Percentiles rank a stretch among this genome's conserved stretches.
Conservation (phyloP, 352 stramenopile species). For the Blastocystis sp. region DNA sequence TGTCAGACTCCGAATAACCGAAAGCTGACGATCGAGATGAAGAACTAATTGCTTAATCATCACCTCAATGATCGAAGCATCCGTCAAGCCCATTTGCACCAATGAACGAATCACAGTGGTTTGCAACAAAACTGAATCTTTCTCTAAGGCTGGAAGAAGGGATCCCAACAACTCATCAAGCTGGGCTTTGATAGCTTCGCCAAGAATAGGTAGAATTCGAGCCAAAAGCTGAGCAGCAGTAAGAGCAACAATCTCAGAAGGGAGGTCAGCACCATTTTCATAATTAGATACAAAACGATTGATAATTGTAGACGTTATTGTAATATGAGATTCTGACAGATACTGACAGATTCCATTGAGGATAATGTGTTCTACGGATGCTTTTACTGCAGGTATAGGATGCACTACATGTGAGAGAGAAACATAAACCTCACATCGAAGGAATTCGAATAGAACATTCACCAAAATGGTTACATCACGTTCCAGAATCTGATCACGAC, state of each 20-base stretch:
- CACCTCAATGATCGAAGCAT: slow-evolving; percentile 40
- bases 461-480: slow-evolving; percentile 47
- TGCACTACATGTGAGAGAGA: neutral
- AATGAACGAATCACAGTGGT: slow-evolving; percentile 16
- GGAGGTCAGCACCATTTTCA: neutral
- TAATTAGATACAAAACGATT: slow-evolving; percentile 7
- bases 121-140: slow-evolving; percentile 1
- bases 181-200: slow-evolving; percentile 60
- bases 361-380: slow-evolving; percentile 39
- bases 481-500: slow-evolving; percentile 16
- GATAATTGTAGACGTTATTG: slow-evolving; percentile 38
- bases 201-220: slow-evolving; percentile 55
- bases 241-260: slow-evolving; percentile 37
- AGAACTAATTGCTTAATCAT: slow-evolving; percentile 50
- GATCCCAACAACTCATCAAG: slow-evolving; percentile 52
- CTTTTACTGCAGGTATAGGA: slow-evolving; percentile 50
- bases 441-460: slow-evolving; percentile 36
- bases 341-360: slow-evolving; percentile 40
- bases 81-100: neutral
- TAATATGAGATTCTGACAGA: slow-evolving; percentile 26
- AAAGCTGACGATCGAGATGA: neutral
- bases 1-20: neutral
- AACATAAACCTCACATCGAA: neutral
- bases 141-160: neutral
- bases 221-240: slow-evolving; percentile 28